Base-by-base conservation (phyloP, 2,329 filamentous ascomycete species). In the Apiospora aurea region DNA sequence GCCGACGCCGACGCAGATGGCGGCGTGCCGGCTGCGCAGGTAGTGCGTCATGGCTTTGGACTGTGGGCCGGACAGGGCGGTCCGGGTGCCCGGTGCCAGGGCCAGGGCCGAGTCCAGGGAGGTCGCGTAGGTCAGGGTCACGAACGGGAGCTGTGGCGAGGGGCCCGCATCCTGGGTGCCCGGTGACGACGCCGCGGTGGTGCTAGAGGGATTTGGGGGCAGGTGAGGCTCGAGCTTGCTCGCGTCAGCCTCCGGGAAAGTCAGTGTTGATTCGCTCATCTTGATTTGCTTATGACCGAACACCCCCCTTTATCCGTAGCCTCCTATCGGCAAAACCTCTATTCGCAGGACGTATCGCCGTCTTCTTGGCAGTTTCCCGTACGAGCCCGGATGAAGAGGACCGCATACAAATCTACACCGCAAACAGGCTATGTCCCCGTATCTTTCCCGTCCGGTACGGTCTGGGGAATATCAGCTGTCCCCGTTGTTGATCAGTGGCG, bases 1-100 rank as follows among this genome's bases (percentile, higher is more conserved):
- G 24, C 69, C 69, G 13, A 70, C 69, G 29, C 96, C 96, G 44
- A 98, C 87, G 34, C 97, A 87, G 76, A 98, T 97, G 51, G 94
- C 94, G 74, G 93, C 90, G 82, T 98, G 95, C 18, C 88, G 89
- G 14, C 92, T 91, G 77, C 96, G 93, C 43, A 98, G 88, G 80
- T 93, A 94, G 82, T 98, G 96, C 0, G 96, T 98, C 94, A 98
- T 97, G 71, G 93, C 89, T 82, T 97, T 97, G 51, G 94, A 94
- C 74, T 91, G 87, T 0, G 92, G 89, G 2, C 95, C 95, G 0
- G 96, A 98, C 13, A 98, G 88, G 0, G 89, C 86, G 1, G 96
- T 98, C 75, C 93, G 93, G 21, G 90, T 86, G 16, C 95, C 95
- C 0, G 94, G 94, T 0, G 91, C 87, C 34, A 96, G 87, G 1